Evolutionary conservation across 2,329 filamentous ascomycete species (phyloP).

Genomic region (Cercospora sp.): DNA sequence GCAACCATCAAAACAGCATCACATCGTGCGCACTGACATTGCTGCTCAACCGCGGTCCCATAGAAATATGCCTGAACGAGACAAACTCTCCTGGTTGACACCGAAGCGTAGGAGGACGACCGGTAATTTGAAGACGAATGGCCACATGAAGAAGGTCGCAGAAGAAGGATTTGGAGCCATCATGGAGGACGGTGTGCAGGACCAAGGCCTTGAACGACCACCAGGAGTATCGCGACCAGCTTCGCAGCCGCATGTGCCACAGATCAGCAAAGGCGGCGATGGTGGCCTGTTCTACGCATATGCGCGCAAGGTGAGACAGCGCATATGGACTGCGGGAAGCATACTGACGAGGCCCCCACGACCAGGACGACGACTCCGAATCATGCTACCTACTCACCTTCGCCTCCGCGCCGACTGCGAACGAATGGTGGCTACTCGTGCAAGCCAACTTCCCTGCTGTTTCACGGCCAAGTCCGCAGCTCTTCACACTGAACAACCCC

Average conservation of each 20-base stretch:
- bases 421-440: constrained; percentile 38
- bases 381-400: constrained; percentile 39
- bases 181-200: not conserved
- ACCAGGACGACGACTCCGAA: constrained; percentile 29
- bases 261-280: constrained; percentile 16
- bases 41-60: not conserved
- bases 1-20: not conserved
- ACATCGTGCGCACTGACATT: not conserved
- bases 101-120: constrained; percentile 33
- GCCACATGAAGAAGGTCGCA: constrained; percentile 15
- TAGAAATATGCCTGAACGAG: constrained; percentile 11
- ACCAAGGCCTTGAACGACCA: constrained; percentile 14
- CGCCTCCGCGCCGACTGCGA: constrained; percentile 33
- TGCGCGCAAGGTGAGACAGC: constrained; percentile 27
- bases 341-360: not conserved
- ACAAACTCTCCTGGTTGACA: constrained; percentile 30
- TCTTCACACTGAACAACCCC: constrained; percentile 37
- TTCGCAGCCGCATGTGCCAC: constrained; percentile 16
- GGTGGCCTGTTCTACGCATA: constrained; percentile 36
- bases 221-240: constrained; percentile 6
- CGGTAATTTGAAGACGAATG: constrained; percentile 27
- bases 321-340: not conserved
- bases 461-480: constrained; percentile 35
- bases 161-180: constrained; percentile 18
- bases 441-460: constrained; percentile 35